Percentiles rank a stretch among this genome's conserved stretches.
These are phyloP conservation scores for Ilyonectria sp. DNA, from an alignment of 2,329 filamentous ascomycete genomes.

Conservation along the genomic window DNA sequence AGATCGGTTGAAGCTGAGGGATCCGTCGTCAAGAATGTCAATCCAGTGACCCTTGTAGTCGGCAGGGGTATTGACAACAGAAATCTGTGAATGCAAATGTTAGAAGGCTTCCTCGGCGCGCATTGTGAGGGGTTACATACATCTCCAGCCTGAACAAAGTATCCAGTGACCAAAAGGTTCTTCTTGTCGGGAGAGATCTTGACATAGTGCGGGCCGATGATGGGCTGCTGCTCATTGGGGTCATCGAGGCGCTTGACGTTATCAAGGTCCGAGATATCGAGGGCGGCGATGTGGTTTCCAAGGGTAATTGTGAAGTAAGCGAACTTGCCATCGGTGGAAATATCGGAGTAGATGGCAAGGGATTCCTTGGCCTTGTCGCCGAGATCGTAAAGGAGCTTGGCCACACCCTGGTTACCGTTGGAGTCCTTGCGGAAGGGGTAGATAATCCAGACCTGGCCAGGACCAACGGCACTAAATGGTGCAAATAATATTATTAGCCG, in stretches of 20 bases:
- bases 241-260: slow-evolving; percentile 74
- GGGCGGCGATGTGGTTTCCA: slow-evolving; percentile 71
- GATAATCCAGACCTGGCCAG: slow-evolving; percentile 76
- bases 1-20: slow-evolving; percentile 71
- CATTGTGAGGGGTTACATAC: slow-evolving; percentile 37
- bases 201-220: slow-evolving; percentile 74
- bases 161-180: slow-evolving; percentile 75
- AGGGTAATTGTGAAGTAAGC: slow-evolving; percentile 74
- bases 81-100: slow-evolving; percentile 56
- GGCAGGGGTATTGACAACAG: slow-evolving; percentile 72
- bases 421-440: slow-evolving; percentile 71
- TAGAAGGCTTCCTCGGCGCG: neutral
- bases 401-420: slow-evolving; percentile 70
- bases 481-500: neutral
- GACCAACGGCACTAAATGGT: slow-evolving; percentile 63
- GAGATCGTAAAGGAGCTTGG: slow-evolving; percentile 72
- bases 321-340: slow-evolving; percentile 70
- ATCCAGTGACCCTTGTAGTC: slow-evolving; percentile 76
- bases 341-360: slow-evolving; percentile 73
- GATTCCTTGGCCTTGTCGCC: slow-evolving; percentile 69
- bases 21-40: slow-evolving; percentile 68
- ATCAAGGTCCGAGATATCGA: slow-evolving; percentile 73
- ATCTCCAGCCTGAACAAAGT: slow-evolving; percentile 75
- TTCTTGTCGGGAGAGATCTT: slow-evolving; percentile 76
- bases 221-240: slow-evolving; percentile 71